Evolutionary conservation across 2,329 filamentous ascomycete genomes (phyloP), one percentile per base, ranked within the genome.

Genomic region (Davidsoniella virescens): DNA sequence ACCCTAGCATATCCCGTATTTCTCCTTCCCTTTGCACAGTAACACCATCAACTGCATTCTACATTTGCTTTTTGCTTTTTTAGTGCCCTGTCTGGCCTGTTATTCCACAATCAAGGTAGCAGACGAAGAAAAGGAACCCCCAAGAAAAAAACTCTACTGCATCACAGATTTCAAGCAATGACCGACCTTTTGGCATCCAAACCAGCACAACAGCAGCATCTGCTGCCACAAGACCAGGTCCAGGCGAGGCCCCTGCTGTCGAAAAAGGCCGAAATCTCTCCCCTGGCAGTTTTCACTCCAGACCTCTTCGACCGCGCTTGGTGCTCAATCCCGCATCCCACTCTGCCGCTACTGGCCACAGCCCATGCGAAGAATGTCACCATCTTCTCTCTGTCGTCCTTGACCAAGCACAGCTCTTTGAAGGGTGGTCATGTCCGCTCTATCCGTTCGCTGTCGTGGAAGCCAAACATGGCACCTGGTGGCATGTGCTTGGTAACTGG

Each of bases 381-480:
- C 54, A 75, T 98, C 59, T 95, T 93, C 71, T 94, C 85, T 46
- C 78, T 96, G 46, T 76, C 76, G 36, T 84, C 82, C 50, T 85
- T 93, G 61, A 79, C 79, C 12, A 75, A 86, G 46, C 81, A 94
- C 61, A 87, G 82, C 60, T 76, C 75, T 17, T 80, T 96, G 50
- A 80, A 81, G 6, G 88, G 87, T 54, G 92, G 90, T 6, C 92
- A 98, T 67, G 85, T 87, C 58, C 84, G 92, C 51, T 92, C 84
- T 58, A 80, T 98, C n/a, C 78, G 92, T 50, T 78, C 79, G 46
- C 78, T 81, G 17, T 81, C 86, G 37, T 98, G 92, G 92, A 94
- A 94, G 65, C 87, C 88, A 0, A 72, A 73, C 54, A 66, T 76
- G 41, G 67, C 72, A 12, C 65, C 68, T 2, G 65, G 71, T 54